A percentile compares a stretch with the other conserved stretches of the same genome.
Conservation (phyloP, 2,329 filamentous ascomycete genomes). For the Sphaerostilbella broomeana region DNA sequence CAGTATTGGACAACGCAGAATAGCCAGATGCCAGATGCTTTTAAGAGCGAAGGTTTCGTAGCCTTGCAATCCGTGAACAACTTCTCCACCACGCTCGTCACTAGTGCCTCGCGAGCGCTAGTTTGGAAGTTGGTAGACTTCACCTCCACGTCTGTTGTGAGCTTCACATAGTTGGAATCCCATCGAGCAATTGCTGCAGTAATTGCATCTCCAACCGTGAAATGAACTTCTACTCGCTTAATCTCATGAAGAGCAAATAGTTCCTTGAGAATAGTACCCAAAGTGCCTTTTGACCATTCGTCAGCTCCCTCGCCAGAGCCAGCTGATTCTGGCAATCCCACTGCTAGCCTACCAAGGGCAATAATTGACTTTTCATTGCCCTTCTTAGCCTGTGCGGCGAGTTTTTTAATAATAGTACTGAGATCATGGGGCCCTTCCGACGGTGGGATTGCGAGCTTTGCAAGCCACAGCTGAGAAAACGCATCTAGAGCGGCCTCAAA, state of each 20-base stretch:
- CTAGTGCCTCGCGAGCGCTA: constrained; percentile 34
- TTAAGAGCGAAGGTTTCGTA: constrained; percentile 82
- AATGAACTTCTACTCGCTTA: constrained; percentile 80
- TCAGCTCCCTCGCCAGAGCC: constrained; percentile 11
- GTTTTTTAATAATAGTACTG: constrained; percentile 49
- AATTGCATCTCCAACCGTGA: constrained; percentile 83
- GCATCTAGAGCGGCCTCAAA: constrained; percentile 40
- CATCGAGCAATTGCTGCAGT: constrained; percentile 72
- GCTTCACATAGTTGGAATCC: constrained; percentile 71
- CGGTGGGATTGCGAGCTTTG: constrained; percentile 33
- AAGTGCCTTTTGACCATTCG: constrained; percentile 30
- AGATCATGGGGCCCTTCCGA: constrained; percentile 25
- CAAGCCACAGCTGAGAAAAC: constrained; percentile 42
- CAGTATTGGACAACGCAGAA: constrained; percentile 88
- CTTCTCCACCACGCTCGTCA: constrained; percentile 58
- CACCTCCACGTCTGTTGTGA: constrained; percentile 68
- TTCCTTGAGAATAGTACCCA: constrained; percentile 55
- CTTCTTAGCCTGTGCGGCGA: constrained; percentile 65
- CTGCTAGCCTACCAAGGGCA: constrained; percentile 69
- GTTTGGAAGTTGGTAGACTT: constrained; percentile 28
- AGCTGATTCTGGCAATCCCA: constrained; percentile 32
- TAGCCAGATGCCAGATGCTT: constrained; percentile 92
- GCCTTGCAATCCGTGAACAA: constrained; percentile 71
- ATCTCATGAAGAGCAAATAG: constrained; percentile 77
- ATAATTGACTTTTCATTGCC: constrained; percentile 76